phyloP scores from a whole-genome alignment of 1,139 yeast genomes.

The Suhomyces anneliseae region DNA sequence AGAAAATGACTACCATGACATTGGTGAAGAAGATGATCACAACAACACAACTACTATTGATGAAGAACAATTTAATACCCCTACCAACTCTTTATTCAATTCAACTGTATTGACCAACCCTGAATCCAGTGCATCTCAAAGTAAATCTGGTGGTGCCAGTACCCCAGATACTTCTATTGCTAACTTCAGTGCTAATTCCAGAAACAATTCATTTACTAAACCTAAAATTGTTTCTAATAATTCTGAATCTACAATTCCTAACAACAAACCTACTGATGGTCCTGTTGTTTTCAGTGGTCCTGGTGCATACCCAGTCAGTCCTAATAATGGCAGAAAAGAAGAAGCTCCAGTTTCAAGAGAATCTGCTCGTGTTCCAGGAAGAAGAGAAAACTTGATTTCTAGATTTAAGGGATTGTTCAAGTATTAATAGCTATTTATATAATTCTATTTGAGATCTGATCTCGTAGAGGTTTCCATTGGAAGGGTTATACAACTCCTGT shows the following conservation, averaged over 20 bases:
- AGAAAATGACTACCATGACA: conserved; percentile 17
- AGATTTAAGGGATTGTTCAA: conserved; percentile 37
- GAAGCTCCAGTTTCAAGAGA: conserved; percentile 6
- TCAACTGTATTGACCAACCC: conserved; percentile 15
- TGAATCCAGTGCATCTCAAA: background rate
- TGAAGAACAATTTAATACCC: conserved; percentile 20
- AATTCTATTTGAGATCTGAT: background rate
- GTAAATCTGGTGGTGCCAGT: background rate
- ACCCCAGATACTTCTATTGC: conserved; percentile 5
- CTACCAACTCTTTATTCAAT: conserved; percentile 24
- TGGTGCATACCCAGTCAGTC: conserved; percentile 25
- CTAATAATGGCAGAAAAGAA: conserved; percentile 4
- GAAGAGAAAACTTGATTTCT: conserved; percentile 32
- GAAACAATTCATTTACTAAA: conserved; percentile 10
- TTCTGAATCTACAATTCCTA: conserved; percentile 6
- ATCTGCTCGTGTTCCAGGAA: conserved; percentile 10
- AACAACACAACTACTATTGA: conserved; percentile 2
- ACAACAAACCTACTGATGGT: conserved; percentile 19
- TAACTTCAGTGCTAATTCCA: conserved; percentile 10
- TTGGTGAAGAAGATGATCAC: conserved; percentile 16
- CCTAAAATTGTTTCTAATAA: conserved; percentile 2
- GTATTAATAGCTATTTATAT: conserved; percentile 15
- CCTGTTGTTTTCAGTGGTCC: conserved; percentile 12
- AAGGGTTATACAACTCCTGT: too few species aligned
- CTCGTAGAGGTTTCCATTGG: background rate